Evolutionary conservation across 495 filamentous ascomycete genomes (phyloP).

Genomic region (Trichocladium antarcticum): DNA sequence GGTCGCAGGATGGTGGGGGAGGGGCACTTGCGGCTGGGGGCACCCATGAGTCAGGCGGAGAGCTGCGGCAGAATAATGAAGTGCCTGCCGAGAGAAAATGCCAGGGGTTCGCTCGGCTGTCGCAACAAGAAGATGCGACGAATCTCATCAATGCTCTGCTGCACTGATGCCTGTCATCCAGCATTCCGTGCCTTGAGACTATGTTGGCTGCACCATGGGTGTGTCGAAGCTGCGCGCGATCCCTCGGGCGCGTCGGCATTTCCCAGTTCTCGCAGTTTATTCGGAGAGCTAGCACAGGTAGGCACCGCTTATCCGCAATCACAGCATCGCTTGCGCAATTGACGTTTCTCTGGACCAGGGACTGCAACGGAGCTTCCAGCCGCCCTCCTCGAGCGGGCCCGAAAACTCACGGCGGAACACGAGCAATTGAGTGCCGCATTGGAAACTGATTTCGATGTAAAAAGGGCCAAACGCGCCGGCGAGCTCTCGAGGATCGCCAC

Average conservation of each 20-base stretch:
- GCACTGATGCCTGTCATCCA: conserved; percentile 8
- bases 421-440: conserved; percentile 55
- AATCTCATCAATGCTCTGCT: neutral
- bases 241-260: conserved; percentile 27
- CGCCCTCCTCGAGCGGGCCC: conserved; percentile 34
- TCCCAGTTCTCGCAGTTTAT: conserved; percentile 21
- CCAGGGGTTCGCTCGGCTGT: neutral
- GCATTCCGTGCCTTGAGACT: conserved; percentile 16
- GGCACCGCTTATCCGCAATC: conserved; percentile 17
- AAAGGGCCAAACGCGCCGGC: conserved; percentile 63
- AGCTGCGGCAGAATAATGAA: conserved; percentile 5
- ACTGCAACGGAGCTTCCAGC: conserved; percentile 17
- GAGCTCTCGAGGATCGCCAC: conserved; percentile 58
- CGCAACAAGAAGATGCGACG: neutral
- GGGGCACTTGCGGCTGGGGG: conserved; percentile 7
- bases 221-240: conserved; percentile 41
- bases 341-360: conserved; percentile 3
- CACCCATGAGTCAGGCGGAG: conserved; percentile 4
- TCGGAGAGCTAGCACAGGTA: conserved; percentile 40
- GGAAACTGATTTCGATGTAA: conserved; percentile 55
- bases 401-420: conserved; percentile 30
- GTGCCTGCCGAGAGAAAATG: conserved; percentile 4
- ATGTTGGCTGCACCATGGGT: conserved; percentile 47
- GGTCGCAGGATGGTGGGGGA: conserved; percentile 10
- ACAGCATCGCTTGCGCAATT: neutral